These are phyloP conservation scores for Gamsiella multidivaricata DNA, from an alignment of 192 early-diverging fungal genomes.

Conservation along the genomic window DNA sequence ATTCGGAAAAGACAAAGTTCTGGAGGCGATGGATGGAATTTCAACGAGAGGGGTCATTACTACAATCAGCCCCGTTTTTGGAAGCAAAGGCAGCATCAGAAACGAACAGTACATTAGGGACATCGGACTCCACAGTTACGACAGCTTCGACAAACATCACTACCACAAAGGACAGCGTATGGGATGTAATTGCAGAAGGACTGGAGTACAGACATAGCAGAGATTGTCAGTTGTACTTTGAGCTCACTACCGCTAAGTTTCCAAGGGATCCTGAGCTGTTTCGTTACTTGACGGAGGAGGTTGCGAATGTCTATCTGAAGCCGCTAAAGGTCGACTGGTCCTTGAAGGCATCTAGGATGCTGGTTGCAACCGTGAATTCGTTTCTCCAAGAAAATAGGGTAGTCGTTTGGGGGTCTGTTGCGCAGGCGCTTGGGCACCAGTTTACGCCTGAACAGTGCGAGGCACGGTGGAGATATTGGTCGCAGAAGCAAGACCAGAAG, in stretches of 20 bases:
- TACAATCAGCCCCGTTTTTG: background rate
- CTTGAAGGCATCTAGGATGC: background rate
- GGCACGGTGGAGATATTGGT: conserved; percentile 35
- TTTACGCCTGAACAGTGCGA: conserved; percentile 29
- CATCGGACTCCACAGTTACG: background rate
- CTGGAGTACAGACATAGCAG: conserved; percentile 41
- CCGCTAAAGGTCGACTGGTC: conserved; percentile 18
- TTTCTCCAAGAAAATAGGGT: background rate
- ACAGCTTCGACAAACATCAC: background rate
- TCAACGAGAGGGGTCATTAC: conserved; percentile 10
- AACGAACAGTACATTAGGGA: background rate
- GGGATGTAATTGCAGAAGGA: conserved; percentile 49
- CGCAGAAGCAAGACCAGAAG: conserved; percentile 3
- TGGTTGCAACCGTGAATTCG: conserved; percentile 29
- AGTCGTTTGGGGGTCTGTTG: conserved; percentile 27
- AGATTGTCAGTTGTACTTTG: conserved; percentile 40
- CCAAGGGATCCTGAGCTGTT: conserved; percentile 34
- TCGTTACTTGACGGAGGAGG: conserved; percentile 3
- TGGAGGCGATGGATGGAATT: conserved; percentile 41
- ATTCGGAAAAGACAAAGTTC: conserved; percentile 32
- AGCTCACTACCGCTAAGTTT: conserved; percentile 8
- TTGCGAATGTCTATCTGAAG: conserved; percentile 20
- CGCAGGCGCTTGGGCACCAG: conserved; percentile 2
- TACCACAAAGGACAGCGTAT: background rate
- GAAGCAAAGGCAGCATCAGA: background rate